Percentiles rank a stretch among this genome's conserved stretches.
Evolutionary conservation across 192 early-diverging fungal species (phyloP).

Genomic region (Podila minutissima): DNA sequence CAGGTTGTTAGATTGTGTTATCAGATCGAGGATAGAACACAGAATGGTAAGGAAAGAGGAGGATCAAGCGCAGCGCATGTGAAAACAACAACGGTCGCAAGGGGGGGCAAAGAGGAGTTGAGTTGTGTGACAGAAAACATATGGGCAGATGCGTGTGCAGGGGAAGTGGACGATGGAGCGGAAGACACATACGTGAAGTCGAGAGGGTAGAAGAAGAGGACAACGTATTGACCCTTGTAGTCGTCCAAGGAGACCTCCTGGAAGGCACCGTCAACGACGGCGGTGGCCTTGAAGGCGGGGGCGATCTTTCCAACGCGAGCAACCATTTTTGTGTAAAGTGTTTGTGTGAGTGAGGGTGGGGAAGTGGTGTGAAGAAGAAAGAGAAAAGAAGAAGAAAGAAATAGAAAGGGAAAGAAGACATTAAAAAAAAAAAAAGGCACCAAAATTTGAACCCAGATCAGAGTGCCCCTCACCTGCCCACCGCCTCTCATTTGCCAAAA

Average conservation of each 20-base stretch:
- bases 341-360: slow-evolving; percentile 3
- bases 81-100: background rate
- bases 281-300: slow-evolving; percentile 72
- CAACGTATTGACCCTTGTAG: slow-evolving; percentile 78
- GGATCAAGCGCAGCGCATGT: background rate
- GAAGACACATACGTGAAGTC: slow-evolving; percentile 73
- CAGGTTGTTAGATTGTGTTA: background rate
- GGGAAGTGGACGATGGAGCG: background rate
- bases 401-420: background rate
- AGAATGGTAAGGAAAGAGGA: background rate
- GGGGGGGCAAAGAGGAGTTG: background rate
- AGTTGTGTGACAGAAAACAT: background rate
- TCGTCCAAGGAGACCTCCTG: slow-evolving; percentile 71
- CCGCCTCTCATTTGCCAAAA: no score
- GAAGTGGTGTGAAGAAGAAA: background rate
- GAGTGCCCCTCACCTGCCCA: no score
- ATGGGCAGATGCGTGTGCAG: slow-evolving; percentile 1
- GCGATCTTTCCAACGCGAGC: slow-evolving; percentile 64
- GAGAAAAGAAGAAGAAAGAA: slow-evolving; percentile 5
- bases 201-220: slow-evolving; percentile 92
- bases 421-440: background rate
- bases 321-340: slow-evolving; percentile 27
- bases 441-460: slow-evolving; percentile 4
- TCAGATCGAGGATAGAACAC: background rate
- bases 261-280: slow-evolving; percentile 77